Evolutionary conservation across 1,139 yeast species (phyloP).

Genomic region (Hyphopichia khmerensis): DNA sequence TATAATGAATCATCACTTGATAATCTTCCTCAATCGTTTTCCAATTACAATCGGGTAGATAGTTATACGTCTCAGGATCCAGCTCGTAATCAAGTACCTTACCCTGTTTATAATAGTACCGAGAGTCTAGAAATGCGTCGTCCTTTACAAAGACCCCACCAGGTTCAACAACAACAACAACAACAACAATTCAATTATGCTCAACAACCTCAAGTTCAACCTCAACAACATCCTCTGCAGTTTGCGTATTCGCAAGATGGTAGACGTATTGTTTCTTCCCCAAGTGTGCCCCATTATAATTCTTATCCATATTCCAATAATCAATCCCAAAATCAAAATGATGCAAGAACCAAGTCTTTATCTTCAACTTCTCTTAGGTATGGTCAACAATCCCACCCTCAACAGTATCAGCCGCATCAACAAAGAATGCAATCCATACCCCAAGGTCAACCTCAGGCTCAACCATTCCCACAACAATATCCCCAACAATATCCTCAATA

Average conservation of each 20-base stretch:
- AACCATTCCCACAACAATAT: constrained; percentile 3
- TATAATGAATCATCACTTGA: neutral
- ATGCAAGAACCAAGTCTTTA: constrained; percentile 23
- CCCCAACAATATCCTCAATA: constrained; percentile 7
- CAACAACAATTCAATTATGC: no score
- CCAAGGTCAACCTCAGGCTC: constrained; percentile 8
- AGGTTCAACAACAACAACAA: constrained; percentile 1
- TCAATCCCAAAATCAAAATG: constrained; percentile 12
- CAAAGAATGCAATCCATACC: constrained; percentile 12
- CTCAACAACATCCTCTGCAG: constrained; percentile 6
- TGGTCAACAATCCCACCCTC: constrained; percentile 5
- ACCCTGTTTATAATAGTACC: constrained; percentile 5
- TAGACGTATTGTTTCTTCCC: constrained; percentile 27
- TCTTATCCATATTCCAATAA: constrained; percentile 3
- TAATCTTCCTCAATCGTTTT: neutral
- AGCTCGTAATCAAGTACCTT: constrained; percentile 3
- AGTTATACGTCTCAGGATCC: neutral
- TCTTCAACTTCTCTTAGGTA: constrained; percentile 19
- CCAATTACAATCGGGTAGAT: neutral
- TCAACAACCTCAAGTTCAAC: constrained; percentile 6
- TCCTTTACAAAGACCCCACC: neutral
- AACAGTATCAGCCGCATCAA: constrained; percentile 3
- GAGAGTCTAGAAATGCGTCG: constrained; percentile 1
- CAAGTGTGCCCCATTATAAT: constrained; percentile 14
- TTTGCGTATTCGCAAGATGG: constrained; percentile 3